Conservation (phyloP, 441 rosid genomes). For the Geranium incanum region DNA sequence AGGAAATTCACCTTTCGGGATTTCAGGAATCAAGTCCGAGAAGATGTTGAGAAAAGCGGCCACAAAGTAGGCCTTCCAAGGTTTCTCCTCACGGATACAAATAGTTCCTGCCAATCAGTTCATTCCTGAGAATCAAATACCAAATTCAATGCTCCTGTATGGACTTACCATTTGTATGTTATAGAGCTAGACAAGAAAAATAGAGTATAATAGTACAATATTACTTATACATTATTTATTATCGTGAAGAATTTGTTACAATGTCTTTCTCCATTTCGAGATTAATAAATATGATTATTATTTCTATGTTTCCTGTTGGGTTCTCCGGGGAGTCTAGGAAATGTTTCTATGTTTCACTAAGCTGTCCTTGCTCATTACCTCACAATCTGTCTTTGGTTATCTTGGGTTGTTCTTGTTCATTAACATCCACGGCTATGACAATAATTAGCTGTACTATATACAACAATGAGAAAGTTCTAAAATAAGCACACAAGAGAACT, state of each 20-base stretch:
- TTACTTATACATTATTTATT: background rate
- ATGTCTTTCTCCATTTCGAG: background rate
- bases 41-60: constrained; percentile 48
- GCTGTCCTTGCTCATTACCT: background rate
- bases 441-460: background rate
- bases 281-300: background rate
- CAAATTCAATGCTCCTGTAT: background rate
- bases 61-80: constrained; percentile 57
- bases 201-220: background rate
- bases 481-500: background rate
- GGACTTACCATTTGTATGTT: background rate
- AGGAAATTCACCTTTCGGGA: constrained; percentile 53
- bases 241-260: constrained; percentile 4
- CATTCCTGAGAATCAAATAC: background rate
- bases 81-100: constrained; percentile 25
- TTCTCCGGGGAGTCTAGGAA: background rate
- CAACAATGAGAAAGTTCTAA: background rate
- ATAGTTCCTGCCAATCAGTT: background rate
- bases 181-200: background rate
- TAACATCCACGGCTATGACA: background rate
- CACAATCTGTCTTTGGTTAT: background rate
- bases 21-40: constrained; percentile 48
- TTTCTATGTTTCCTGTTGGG: background rate
- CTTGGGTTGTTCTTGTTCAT: too few relatives aligned
- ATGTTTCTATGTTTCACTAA: constrained; percentile 4